phyloP scores from a whole-genome alignment of 1,284 basidiomycete genomes.

The Xerocomus amazonicus region DNA sequence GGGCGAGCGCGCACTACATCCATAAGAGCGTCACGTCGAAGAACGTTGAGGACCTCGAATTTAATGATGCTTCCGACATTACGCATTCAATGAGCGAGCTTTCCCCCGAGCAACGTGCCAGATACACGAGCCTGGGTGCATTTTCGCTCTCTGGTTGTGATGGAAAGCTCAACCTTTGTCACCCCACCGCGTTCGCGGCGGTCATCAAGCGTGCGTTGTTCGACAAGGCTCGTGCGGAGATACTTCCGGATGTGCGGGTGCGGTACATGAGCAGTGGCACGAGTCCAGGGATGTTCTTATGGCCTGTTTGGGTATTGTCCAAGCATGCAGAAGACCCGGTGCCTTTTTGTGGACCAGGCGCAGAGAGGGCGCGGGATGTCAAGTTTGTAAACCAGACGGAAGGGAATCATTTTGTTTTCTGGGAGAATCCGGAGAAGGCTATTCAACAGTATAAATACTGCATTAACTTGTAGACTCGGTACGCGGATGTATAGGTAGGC shows the following conservation, averaged over 20 bases:
- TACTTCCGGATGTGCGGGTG: conserved; percentile 18
- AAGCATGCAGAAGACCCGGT: conserved; percentile 3
- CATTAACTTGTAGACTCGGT: background rate
- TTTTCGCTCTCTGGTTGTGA: conserved; percentile 15
- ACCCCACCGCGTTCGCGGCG: conserved; percentile 2
- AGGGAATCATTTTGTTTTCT: conserved; percentile 31
- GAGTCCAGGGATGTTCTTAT: conserved; percentile 16
- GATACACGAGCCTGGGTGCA: conserved; percentile 12
- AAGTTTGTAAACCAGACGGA: conserved; percentile 14
- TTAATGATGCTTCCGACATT: conserved; percentile 3
- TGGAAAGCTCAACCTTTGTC: conserved; percentile 11
- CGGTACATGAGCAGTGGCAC: conserved; percentile 22
- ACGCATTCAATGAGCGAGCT: conserved; percentile 17
- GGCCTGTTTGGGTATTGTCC: conserved; percentile 15
- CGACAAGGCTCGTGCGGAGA: conserved; percentile 12
- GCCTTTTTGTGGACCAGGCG: conserved; percentile 14
- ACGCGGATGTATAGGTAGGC: background rate
- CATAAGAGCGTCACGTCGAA: conserved; percentile 19
- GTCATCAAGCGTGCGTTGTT: conserved; percentile 24
- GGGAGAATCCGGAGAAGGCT: conserved; percentile 29
- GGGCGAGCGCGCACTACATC: conserved; percentile 14
- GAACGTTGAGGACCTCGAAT: conserved; percentile 24
- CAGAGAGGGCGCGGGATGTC: conserved; percentile 24
- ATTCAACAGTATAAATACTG: conserved; percentile 11
- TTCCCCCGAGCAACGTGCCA: conserved; percentile 12